Base-by-base conservation (phyloP, 1,284 basidiomycete species). In the Volvariella volvacea region DNA sequence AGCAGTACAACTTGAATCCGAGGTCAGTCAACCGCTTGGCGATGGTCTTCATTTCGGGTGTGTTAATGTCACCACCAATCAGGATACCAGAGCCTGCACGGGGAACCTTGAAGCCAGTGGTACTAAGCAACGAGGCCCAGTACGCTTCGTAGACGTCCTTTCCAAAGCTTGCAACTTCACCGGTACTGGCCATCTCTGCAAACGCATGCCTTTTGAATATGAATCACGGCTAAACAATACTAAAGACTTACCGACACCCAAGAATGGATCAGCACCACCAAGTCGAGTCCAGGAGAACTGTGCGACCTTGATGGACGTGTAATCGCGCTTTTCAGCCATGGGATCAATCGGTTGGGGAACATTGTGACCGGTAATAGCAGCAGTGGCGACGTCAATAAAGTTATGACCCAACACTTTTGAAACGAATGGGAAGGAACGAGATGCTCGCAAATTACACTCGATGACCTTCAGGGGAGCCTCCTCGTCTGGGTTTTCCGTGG, bases 261-360 rank as follows among this genome's bases (percentile, higher is more conserved):
- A 74, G 83, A 95, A 96, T 22, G 95, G 96, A 70, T 98, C 95
- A 14, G 95, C 94, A 50, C 92, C 92, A 33, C 76, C 85, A 37
- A 99, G 65, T 51, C 95, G 87, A 39, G 94, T 98, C 94, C 94
- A 99, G 7, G 92, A 95, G 76, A 99, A 99, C 60, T 96, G 95
- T 3, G 96, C 86, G 42, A 98, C 94, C 72, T 99, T 99, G 77
- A 99, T 91, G 12, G 93, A 88, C 15, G 88, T 89, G 62, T 99
- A 98, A 64, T 96, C 88, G 33, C 92, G 77, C 66, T 88, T 78
- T 63, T 91, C 72, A 32, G 82, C 77, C 95, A 99, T 99, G 48
- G 94, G 66, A 61, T 98, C 94, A n/a, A 94, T 67, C 6, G 95
- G 92, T 55, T 84, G 87, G 1, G 96, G 96, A 0, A 99, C 92